These are phyloP conservation scores for Metarhizium rileyi DNA, from an alignment of 2,329 filamentous ascomycete species.

Conservation along the genomic window DNA sequence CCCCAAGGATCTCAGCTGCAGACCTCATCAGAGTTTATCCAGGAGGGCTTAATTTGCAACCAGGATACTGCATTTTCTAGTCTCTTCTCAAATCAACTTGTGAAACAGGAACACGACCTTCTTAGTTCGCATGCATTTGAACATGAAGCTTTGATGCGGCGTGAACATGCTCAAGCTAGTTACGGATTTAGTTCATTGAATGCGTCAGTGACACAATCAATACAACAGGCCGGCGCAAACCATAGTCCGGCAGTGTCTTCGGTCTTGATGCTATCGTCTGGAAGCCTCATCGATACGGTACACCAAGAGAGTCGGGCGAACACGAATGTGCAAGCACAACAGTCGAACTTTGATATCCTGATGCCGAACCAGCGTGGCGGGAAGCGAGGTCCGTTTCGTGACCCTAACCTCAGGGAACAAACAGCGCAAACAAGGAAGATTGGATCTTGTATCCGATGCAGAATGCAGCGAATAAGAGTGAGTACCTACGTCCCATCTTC, in stretches of 20 bases:
- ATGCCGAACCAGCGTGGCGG: conserved; percentile 22
- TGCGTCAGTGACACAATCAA: neutral
- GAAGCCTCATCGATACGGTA: neutral
- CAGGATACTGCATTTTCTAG: neutral
- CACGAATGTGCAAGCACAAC: conserved; percentile 8
- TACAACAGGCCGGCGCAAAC: neutral
- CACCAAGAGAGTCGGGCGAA: conserved; percentile 2
- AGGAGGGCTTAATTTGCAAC: neutral
- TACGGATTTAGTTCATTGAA: neutral
- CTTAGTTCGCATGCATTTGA: neutral
- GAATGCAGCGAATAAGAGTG: conserved; percentile 53
- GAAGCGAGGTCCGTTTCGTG: conserved; percentile 44
- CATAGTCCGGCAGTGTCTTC: neutral
- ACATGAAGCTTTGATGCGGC: neutral
- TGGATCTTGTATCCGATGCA: conserved; percentile 50
- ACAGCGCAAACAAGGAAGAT: conserved; percentile 49
- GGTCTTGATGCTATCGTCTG: neutral
- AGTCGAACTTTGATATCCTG: conserved; percentile 19
- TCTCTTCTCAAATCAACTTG: conserved; percentile 3
- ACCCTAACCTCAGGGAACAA: conserved; percentile 38
- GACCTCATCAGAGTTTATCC: neutral
- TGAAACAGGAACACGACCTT: neutral
- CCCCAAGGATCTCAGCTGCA: conserved; percentile 1
- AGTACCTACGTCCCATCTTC: conserved; percentile 18
- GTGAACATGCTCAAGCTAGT: neutral